These are phyloP conservation scores for Rhinocladiella mackenziei DNA, from an alignment of 2,329 filamentous ascomycete species.

Conservation along the genomic window DNA sequence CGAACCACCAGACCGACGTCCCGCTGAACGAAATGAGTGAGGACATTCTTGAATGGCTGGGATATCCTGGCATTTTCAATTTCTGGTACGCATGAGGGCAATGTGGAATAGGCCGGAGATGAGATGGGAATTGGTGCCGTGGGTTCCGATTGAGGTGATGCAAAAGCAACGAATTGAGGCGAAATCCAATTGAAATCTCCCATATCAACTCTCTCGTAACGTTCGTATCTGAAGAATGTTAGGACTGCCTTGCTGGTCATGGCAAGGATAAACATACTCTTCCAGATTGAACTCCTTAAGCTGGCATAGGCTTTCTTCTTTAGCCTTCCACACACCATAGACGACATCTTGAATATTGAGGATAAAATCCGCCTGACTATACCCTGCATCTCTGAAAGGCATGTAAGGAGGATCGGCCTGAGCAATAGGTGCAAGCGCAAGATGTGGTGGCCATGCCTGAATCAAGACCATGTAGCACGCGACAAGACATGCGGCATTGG, in stretches of 20 bases:
- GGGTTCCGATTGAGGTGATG: conserved; percentile 82
- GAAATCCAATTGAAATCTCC: conserved; percentile 99
- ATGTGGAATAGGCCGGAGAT: conserved; percentile 66
- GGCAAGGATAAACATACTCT: conserved; percentile 54
- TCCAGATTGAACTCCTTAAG: conserved; percentile 93
- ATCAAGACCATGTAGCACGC: conserved; percentile 99
- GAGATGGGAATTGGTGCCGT: conserved; percentile 66
- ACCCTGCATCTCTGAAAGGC: conserved; percentile 97
- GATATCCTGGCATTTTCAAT: conserved; percentile 69
- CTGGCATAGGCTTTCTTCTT: conserved; percentile 87
- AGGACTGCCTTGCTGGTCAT: background rate
- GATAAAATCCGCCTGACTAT: conserved; percentile 95
- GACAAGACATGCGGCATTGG: conserved; percentile 86
- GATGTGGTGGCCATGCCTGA: conserved; percentile 93
- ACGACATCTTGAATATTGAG: conserved; percentile 96
- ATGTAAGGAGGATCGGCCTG: conserved; percentile 96
- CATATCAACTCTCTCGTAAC: conserved; percentile 91
- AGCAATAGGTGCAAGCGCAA: conserved; percentile 90
- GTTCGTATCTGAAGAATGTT: conserved; percentile 64
- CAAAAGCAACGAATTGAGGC: conserved; percentile 90
- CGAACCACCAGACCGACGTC: conserved; percentile 92
- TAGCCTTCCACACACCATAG: conserved; percentile 97
- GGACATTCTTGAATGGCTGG: conserved; percentile 89
- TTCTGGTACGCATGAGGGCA: conserved; percentile 72
- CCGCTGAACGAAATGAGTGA: conserved; percentile 80